A percentile compares a stretch with the other conserved stretches of the same genome.
These are phyloP conservation scores for Rhodotorula sp. DNA, from an alignment of 1,284 basidiomycete species.

Conservation along the genomic window DNA sequence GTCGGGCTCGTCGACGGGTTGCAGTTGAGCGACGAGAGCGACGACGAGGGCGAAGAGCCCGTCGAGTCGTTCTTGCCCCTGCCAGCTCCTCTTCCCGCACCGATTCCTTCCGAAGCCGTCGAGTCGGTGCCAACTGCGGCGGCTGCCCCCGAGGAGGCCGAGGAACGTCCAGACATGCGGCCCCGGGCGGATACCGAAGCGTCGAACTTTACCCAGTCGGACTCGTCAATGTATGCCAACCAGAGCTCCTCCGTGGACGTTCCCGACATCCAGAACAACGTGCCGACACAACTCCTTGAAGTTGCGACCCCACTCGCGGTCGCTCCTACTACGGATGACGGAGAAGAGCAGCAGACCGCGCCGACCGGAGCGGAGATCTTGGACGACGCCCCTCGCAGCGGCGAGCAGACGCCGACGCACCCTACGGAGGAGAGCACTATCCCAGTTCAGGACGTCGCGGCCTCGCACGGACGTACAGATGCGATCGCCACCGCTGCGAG, in stretches of 20 bases:
- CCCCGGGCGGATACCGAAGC: slow-evolving; percentile 28
- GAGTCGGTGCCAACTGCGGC: background rate
- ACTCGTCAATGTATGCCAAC: slow-evolving; percentile 9
- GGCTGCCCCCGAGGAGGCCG: too few relatives aligned
- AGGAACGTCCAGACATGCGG: background rate
- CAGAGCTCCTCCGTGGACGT: background rate
- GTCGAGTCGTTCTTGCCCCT: slow-evolving; percentile 42
- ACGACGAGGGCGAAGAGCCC: slow-evolving; percentile 23
- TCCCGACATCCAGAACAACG: background rate
- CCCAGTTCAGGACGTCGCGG: background rate
- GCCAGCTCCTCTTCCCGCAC: background rate
- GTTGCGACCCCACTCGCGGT: too few relatives aligned
- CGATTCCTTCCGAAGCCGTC: background rate
- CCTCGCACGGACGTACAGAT: too few relatives aligned
- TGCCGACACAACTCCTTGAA: too few relatives aligned
- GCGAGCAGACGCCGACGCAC: background rate
- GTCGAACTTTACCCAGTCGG: slow-evolving; percentile 33
- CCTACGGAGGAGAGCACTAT: background rate
- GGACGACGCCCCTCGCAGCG: background rate
- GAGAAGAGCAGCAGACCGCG: too few relatives aligned
- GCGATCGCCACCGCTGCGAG: background rate
- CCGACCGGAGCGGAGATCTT: too few relatives aligned
- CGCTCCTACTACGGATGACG: too few relatives aligned
- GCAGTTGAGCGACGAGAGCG: slow-evolving; percentile 42
- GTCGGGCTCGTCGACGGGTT: slow-evolving; percentile 34